These are phyloP conservation scores for Xanthoconium stramineum DNA, from an alignment of 768 basidiomycete species.

Conservation along the genomic window DNA sequence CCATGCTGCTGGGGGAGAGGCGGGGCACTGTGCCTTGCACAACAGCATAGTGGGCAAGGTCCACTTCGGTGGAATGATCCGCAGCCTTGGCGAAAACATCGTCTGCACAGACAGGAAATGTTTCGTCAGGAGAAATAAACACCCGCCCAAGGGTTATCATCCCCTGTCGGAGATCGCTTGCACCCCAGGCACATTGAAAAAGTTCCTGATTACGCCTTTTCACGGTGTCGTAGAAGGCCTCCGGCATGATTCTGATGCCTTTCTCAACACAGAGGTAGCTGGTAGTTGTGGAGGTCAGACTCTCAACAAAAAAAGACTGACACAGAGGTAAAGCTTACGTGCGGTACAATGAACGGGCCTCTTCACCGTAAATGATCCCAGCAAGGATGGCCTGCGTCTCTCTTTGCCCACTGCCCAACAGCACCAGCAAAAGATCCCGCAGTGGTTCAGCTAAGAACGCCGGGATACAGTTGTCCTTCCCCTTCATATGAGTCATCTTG, in stretches of 20 bases:
- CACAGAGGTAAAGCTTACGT: background rate
- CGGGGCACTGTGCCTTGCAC: background rate
- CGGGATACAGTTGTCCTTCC: background rate
- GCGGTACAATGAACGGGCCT: background rate
- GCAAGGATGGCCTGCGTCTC: background rate
- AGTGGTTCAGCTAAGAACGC: background rate
- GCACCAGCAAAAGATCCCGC: background rate
- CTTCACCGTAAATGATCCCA: background rate
- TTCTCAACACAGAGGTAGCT: background rate
- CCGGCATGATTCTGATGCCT: accelerated
- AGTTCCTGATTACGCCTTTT: background rate
- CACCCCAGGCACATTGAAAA: background rate
- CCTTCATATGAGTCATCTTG: background rate
- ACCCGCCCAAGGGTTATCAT: background rate
- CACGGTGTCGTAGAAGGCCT: background rate
- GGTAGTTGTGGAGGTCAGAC: no score
- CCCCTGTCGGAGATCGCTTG: background rate
- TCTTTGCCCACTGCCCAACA: background rate
- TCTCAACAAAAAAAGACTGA: background rate
- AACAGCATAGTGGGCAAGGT: background rate
- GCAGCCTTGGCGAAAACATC: background rate
- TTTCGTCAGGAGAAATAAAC: background rate
- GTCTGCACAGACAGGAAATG: background rate
- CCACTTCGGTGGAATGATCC: background rate
- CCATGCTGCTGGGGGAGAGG: background rate